These are phyloP conservation scores for Trypanosoma boissoni DNA, from an alignment of 208 protist species.

Conservation along the genomic window DNA sequence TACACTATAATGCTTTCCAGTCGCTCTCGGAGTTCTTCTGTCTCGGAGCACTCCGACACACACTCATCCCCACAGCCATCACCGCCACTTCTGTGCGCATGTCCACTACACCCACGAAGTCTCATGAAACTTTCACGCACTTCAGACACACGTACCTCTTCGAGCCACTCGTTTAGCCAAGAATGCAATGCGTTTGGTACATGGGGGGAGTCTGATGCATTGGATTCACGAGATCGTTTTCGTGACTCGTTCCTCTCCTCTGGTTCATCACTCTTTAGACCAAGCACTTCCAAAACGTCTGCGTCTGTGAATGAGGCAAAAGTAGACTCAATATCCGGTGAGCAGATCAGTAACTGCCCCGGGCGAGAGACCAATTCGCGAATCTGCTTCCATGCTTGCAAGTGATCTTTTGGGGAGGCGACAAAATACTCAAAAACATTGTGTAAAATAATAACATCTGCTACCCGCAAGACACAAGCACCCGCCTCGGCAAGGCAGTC, in stretches of 20 bases:
- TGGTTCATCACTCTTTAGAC: background rate
- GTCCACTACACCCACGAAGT: background rate
- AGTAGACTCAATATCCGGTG: conserved; percentile 59
- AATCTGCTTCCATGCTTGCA: conserved; percentile 63
- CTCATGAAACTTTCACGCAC: conserved; percentile 13
- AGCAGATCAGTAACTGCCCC: conserved; percentile 63
- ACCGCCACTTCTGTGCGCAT: background rate
- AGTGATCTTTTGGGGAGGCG: conserved; percentile 38
- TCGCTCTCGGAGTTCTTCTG: conserved; percentile 8
- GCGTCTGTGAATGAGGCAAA: conserved; percentile 29
- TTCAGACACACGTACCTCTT: conserved; percentile 19
- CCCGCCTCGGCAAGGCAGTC: conserved; percentile 65
- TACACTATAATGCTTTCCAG: conserved; percentile 19
- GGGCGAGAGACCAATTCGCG: conserved; percentile 32
- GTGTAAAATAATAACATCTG: conserved; percentile 78
- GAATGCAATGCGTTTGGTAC: no score
- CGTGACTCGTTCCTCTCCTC: background rate
- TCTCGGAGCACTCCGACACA: background rate
- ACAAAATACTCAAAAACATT: conserved; percentile 90
- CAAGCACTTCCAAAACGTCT: conserved; percentile 9
- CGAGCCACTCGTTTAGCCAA: conserved; percentile 19
- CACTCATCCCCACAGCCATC: background rate
- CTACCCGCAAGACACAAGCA: conserved; percentile 25
- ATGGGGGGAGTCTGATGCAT: no score
- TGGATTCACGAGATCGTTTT: background rate